These are phyloP conservation scores for Hygrocybe coccinea DNA, from an alignment of 768 basidiomycete species.

Conservation along the genomic window DNA sequence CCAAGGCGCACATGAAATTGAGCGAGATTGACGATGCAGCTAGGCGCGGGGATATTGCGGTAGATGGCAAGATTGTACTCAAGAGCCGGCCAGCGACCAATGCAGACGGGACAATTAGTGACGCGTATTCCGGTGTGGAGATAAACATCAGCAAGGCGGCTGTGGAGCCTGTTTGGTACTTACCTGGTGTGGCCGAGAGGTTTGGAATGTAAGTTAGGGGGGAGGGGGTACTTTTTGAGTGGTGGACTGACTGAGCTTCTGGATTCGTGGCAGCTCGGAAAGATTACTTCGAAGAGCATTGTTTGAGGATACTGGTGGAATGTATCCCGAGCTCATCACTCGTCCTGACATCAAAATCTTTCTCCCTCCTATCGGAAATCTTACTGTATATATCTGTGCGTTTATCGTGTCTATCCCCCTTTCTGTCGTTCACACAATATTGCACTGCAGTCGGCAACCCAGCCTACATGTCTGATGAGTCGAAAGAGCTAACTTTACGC, in stretches of 20 bases:
- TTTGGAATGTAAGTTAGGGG: slow-evolving; percentile 85
- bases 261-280: slow-evolving; percentile 57
- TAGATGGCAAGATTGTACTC: slow-evolving; percentile 83
- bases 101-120: slow-evolving; percentile 54
- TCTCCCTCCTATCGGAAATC: slow-evolving; percentile 87
- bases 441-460: slow-evolving; percentile 67
- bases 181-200: slow-evolving; percentile 90
- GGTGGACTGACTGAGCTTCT: background rate
- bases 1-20: slow-evolving; percentile 91
- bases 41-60: slow-evolving; percentile 59
- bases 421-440: background rate
- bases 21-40: slow-evolving; percentile 84
- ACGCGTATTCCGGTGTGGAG: slow-evolving; percentile 74
- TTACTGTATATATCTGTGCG: slow-evolving; percentile 89
- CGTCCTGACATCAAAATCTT: slow-evolving; percentile 94
- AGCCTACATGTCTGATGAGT: slow-evolving; percentile 66
- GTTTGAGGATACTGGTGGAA: slow-evolving; percentile 94
- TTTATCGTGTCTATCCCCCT: background rate
- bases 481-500: slow-evolving; percentile 78
- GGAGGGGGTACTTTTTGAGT: background rate
- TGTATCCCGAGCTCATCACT: slow-evolving; percentile 94
- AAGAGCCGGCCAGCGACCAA: slow-evolving; percentile 60
- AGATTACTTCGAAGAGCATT: slow-evolving; percentile 79
- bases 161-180: slow-evolving; percentile 93
- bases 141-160: slow-evolving; percentile 88